A percentile compares a stretch with the other conserved stretches of the same genome.
phyloP scores from a whole-genome alignment of 164 flowering plant genomes.

The Macadamia integrifolia region DNA sequence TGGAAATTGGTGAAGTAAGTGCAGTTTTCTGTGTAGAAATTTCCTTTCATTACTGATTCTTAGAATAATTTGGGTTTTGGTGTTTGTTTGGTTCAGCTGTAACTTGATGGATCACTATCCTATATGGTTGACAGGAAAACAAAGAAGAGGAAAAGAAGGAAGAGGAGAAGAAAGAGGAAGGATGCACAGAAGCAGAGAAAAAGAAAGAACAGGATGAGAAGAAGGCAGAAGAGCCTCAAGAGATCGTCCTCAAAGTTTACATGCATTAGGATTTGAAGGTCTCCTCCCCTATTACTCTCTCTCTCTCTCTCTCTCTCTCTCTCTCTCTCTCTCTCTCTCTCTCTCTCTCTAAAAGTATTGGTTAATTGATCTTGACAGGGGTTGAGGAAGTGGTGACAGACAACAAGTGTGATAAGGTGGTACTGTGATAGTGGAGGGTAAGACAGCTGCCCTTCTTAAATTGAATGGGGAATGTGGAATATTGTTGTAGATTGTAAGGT shows the following conservation, averaged over 20 bases:
- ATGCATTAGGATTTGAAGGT: constrained; percentile 94
- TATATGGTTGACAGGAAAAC: constrained; percentile 12
- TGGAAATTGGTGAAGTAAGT: constrained; percentile 35
- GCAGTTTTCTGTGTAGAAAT: background rate
- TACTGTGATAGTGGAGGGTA: constrained; percentile 58
- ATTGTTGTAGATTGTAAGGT: too few relatives aligned
- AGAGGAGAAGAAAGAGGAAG: too few relatives aligned
- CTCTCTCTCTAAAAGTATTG: background rate
- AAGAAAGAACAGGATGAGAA: constrained; percentile 8
- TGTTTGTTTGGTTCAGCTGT: background rate
- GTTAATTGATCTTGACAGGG: constrained; percentile 28
- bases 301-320: background rate
- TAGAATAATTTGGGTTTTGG: background rate
- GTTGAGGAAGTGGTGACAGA: constrained; percentile 78
- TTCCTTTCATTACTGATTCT: background rate
- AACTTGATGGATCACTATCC: background rate
- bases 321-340: background rate
- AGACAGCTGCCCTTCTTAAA: constrained; percentile 45
- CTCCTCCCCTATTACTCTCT: background rate
- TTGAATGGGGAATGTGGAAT: too few relatives aligned
- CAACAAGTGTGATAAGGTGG: constrained; percentile 54
- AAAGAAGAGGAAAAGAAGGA: background rate
- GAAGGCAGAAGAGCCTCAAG: constrained; percentile 28
- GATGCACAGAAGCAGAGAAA: too few relatives aligned
- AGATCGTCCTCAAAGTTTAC: constrained; percentile 66